Conservation (phyloP, 2,329 filamentous ascomycete genomes). For the Pezicula radicicola region DNA sequence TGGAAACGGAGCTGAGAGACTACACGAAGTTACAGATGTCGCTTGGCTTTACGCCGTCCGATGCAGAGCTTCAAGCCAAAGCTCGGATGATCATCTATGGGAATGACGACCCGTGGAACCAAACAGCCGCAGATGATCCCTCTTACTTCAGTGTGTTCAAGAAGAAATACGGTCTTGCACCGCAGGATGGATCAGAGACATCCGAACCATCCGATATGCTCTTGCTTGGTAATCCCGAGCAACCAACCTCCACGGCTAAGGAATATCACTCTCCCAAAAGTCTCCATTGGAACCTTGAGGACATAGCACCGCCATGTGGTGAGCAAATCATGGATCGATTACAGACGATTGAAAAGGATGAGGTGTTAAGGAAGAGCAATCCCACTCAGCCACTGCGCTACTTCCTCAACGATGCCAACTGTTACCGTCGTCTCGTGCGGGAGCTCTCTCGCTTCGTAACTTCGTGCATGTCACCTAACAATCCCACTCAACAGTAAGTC, state of each 20-base stretch:
- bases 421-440: slow-evolving; percentile 52
- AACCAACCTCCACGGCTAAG: background rate
- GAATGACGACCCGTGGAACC: slow-evolving; percentile 61
- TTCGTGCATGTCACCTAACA: slow-evolving; percentile 54
- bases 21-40: slow-evolving; percentile 44
- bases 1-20: slow-evolving; percentile 54
- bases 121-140: slow-evolving; percentile 56
- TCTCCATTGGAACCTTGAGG: slow-evolving; percentile 25
- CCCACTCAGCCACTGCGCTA: slow-evolving; percentile 28
- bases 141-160: slow-evolving; percentile 53
- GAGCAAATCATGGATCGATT: slow-evolving; percentile 4
- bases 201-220: slow-evolving; percentile 13
- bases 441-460: slow-evolving; percentile 52
- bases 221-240: background rate
- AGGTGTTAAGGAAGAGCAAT: slow-evolving; percentile 25
- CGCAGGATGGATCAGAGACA: slow-evolving; percentile 11
- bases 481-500: slow-evolving; percentile 50
- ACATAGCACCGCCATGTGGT: background rate
- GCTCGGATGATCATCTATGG: slow-evolving; percentile 62
- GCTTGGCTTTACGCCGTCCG: slow-evolving; percentile 45
- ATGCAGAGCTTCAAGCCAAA: slow-evolving; percentile 52
- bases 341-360: slow-evolving; percentile 15
- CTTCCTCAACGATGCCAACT: slow-evolving; percentile 59
- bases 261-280: slow-evolving; percentile 12
- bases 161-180: slow-evolving; percentile 21